Evolutionary conservation across 2,329 filamentous ascomycete genomes (phyloP).

Genomic region (Monosporascus sp.): DNA sequence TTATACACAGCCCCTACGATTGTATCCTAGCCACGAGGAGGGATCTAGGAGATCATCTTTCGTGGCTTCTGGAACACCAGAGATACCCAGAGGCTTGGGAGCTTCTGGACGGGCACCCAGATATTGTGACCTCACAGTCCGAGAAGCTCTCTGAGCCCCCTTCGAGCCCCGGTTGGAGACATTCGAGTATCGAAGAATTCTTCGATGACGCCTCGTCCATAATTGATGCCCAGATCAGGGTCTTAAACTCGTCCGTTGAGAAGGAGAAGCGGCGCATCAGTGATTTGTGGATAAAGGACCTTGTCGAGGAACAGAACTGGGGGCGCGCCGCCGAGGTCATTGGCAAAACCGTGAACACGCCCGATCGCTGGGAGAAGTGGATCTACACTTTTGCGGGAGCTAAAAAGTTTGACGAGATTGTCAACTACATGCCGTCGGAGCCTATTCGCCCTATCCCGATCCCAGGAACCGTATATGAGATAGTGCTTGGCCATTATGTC

Average conservation of each 20-base stretch:
- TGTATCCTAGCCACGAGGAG: conserved; percentile 88
- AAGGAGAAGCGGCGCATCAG: conserved; percentile 88
- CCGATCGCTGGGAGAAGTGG: conserved; percentile 90
- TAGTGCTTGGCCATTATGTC: conserved; percentile 85
- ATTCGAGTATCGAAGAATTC: conserved; percentile 52
- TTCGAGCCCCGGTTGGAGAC: conserved; percentile 35
- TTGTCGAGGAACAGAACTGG: conserved; percentile 74
- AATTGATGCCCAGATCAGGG: conserved; percentile 53
- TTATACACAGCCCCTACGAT: conserved; percentile 94
- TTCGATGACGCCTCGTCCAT: conserved; percentile 67
- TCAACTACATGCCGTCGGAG: conserved; percentile 71
- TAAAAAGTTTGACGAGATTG: conserved; percentile 84
- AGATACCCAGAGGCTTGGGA: conserved; percentile 85
- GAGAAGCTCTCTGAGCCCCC: conserved; percentile 37
- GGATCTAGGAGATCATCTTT: conserved; percentile 77
- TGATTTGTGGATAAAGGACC: conserved; percentile 86
- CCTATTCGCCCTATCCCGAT: conserved; percentile 71
- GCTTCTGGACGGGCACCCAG: conserved; percentile 81
- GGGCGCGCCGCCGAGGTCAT: conserved; percentile 70
- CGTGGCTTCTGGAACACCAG: conserved; percentile 77
- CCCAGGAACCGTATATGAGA: conserved; percentile 78
- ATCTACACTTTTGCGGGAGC: conserved; percentile 86
- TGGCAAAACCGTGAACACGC: conserved; percentile 73
- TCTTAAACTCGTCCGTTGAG: conserved; percentile 61
- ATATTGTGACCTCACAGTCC: conserved; percentile 47